Percentiles rank a stretch among this genome's conserved stretches.
phyloP scores from a whole-genome alignment of 768 basidiomycete genomes.

The Amanita thiersii region DNA sequence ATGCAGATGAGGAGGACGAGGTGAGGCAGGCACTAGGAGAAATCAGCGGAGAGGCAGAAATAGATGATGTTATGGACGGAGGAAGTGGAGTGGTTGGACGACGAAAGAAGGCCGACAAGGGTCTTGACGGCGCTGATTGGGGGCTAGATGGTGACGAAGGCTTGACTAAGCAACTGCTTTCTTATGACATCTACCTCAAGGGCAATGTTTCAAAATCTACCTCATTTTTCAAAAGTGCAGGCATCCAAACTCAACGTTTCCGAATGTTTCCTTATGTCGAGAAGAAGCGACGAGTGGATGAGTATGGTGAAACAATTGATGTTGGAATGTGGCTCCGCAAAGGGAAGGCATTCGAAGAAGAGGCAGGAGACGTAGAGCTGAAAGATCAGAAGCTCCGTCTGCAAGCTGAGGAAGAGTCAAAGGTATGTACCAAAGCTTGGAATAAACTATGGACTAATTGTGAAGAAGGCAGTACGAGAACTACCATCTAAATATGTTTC shows the following conservation, averaged over 20 bases:
- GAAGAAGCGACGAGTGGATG: conserved; percentile 85
- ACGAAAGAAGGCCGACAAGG: conserved; percentile 38
- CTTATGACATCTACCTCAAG: conserved; percentile 95
- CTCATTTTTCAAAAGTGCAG: conserved; percentile 79
- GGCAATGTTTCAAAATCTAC: conserved; percentile 87
- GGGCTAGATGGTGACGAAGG: conserved; percentile 71
- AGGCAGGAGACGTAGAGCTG: conserved; percentile 74
- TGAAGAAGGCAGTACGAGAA: conserved; percentile 67
- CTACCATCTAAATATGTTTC: conserved; percentile 88
- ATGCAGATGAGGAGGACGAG: conserved; percentile 57
- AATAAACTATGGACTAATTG: not conserved
- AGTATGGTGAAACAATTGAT: conserved; percentile 93
- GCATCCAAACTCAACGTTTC: conserved; percentile 69
- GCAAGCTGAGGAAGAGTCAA: conserved; percentile 72
- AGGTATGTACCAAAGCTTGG: conserved; percentile 36
- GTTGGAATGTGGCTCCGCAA: conserved; percentile 94
- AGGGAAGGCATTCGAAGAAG: conserved; percentile 86
- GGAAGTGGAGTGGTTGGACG: conserved; percentile 6
- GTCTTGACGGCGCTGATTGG: conserved; percentile 55
- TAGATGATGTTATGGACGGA: conserved; percentile 12
- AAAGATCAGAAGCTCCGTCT: conserved; percentile 63
- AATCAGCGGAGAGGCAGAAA: conserved; percentile 21
- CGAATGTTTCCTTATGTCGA: conserved; percentile 98
- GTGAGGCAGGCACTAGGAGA: conserved; percentile 48
- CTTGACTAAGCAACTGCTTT: conserved; percentile 63